Conservation (phyloP, 2,329 filamentous ascomycete species). For the Lasiodiplodia citricola region DNA sequence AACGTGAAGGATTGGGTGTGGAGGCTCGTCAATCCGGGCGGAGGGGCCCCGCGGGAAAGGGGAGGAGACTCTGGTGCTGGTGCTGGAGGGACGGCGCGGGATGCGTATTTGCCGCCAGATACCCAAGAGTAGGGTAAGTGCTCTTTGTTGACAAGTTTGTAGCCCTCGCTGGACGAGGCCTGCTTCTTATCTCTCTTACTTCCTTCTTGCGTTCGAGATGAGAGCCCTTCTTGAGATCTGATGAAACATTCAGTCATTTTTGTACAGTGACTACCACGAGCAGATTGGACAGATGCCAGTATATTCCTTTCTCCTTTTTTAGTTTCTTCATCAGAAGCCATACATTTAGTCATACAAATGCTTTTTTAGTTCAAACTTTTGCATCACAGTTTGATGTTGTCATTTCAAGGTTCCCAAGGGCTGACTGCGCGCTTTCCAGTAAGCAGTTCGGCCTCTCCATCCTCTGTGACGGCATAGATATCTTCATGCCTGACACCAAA, state of each 20-base stretch:
- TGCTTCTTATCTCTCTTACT: neutral
- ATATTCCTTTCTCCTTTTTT: neutral
- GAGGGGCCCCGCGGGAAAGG: constrained; percentile 34
- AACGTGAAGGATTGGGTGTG: constrained; percentile 77
- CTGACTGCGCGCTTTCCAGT: constrained; percentile 59
- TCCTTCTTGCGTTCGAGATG: neutral
- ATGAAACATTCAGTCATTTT: no score
- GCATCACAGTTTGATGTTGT: neutral
- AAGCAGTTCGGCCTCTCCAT: constrained; percentile 60
- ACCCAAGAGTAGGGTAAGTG: constrained; percentile 31
- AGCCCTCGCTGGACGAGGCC: neutral
- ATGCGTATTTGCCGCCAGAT: constrained; percentile 37
- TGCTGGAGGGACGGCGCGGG: constrained; percentile 30
- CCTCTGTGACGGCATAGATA: constrained; percentile 61
- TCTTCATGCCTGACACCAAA: constrained; percentile 70
- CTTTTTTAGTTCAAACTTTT: neutral
- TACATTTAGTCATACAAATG: neutral
- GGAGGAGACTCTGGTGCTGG: constrained; percentile 16
- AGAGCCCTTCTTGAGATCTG: no score
- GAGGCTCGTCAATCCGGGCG: constrained; percentile 62
- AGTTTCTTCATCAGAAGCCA: neutral
- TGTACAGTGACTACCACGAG: neutral
- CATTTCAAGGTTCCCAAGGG: constrained; percentile 57
- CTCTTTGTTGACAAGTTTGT: neutral
- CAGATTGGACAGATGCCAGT: neutral